phyloP scores from a whole-genome alignment of 2,329 filamentous ascomycete species.

The Penicillium olsonii region DNA sequence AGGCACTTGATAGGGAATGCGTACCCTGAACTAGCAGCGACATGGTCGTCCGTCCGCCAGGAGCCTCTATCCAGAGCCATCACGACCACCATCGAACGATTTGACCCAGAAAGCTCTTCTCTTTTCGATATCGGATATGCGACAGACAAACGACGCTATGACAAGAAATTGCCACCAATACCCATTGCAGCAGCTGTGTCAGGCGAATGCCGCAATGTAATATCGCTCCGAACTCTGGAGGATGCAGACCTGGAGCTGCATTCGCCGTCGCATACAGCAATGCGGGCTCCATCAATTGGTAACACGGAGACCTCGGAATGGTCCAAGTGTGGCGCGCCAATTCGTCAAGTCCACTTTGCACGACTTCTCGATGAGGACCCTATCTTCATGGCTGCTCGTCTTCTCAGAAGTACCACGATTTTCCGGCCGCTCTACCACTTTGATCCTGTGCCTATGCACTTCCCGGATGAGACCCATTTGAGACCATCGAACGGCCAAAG shows the following conservation, averaged over 20 bases:
- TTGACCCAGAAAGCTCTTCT: slow-evolving; percentile 38
- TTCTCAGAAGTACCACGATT: slow-evolving; percentile 48
- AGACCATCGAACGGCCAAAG: slow-evolving; percentile 17
- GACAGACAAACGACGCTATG: slow-evolving; percentile 35
- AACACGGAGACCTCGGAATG: slow-evolving; percentile 50
- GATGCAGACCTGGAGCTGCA: slow-evolving; percentile 30
- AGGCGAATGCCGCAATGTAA: slow-evolving; percentile 50
- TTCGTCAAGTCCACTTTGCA: slow-evolving; percentile 58
- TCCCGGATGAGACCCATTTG: slow-evolving; percentile 15
- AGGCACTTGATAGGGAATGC: slow-evolving; percentile 27
- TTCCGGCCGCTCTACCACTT: slow-evolving; percentile 47
- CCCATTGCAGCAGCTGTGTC: slow-evolving; percentile 40
- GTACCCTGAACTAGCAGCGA: slow-evolving; percentile 40
- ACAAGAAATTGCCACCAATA: slow-evolving; percentile 28
- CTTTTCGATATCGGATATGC: slow-evolving; percentile 55
- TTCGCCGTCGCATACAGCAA: slow-evolving; percentile 15
- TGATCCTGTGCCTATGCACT: slow-evolving; percentile 26
- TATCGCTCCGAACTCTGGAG: slow-evolving; percentile 46
- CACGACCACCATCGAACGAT: slow-evolving; percentile 28
- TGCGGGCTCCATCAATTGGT: slow-evolving; percentile 45
- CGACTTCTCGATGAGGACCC: slow-evolving; percentile 42
- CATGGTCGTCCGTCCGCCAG: slow-evolving; percentile 30
- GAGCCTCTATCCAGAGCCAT: slow-evolving; percentile 38
- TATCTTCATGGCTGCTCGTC: slow-evolving; percentile 54
- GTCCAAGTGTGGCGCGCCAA: slow-evolving; percentile 50